Evolutionary conservation across 257 asterid genomes (phyloP), one percentile per base, ranked within the genome.

Genomic region (Mentha longifolia): DNA sequence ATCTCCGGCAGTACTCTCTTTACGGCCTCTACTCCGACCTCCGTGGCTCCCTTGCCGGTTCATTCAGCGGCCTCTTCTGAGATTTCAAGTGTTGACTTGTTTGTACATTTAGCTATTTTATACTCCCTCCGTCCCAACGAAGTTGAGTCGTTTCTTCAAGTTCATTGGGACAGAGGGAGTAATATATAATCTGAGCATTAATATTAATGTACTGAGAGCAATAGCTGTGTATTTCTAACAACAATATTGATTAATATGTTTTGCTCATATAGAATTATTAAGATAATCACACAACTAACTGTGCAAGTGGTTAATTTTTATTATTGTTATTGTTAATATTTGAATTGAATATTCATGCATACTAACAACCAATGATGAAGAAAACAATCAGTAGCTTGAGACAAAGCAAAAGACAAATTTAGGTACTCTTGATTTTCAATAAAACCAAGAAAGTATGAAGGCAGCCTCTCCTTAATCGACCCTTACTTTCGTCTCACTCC

Each of bases 1-100:
- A 87, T 33, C 96, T 95, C 65, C 78, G 97, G 67, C 98, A 92
- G 50, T 87, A 95, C 70, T 95, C 99, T 11, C 91, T 95, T 46
- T 87, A 68, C 49, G 87, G 79, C 51, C 80, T 95, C 67, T 95
- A 87, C 67, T 84, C 95, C 3, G 78, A 74, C 70, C 77, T 92
- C 15, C 81, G 89, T 6, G 39, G 39, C 39, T 35, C 39, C 39
- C 39, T 35, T 35, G 39, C 39, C 0, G 78, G 80, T 71, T 79
- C 92, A 0, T 86, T 91, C 73, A 43, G 46, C 19, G 63, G 63
- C 63, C 43, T 93, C n/a, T 84, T 91, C 74, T 94, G 82, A 83
- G 72, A 31, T 43, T 49, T 52, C 43, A 20, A 25, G 58, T 2
- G 31, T 28, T 2, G 8, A 9, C 49, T 54, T 10, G 3, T 4